Conservation (phyloP, 495 filamentous ascomycete species). For the Durotheca rogersii region DNA sequence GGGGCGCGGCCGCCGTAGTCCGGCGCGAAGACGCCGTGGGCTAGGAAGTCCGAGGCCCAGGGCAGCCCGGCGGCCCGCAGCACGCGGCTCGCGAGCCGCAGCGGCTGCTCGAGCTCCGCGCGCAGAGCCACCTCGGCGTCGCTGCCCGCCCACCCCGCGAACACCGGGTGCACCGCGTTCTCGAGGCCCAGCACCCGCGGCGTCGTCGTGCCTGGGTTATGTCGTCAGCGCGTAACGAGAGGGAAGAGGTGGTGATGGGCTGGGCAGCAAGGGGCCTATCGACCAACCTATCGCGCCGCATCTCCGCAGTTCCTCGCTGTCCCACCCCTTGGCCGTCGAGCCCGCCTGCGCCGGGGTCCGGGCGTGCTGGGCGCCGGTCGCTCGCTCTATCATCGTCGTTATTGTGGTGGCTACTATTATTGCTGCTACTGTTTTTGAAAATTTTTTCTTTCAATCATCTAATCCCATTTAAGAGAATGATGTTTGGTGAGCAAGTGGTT, state of each 20-base stretch:
- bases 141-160: conserved; percentile 37
- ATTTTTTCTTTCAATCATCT: neutral
- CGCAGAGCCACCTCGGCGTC: conserved; percentile 15
- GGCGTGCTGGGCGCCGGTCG: conserved; percentile 1
- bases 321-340: conserved; percentile 35
- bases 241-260: neutral
- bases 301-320: conserved; percentile 30
- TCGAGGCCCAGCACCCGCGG: conserved; percentile 18
- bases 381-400: conserved; percentile 16
- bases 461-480: neutral
- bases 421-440: no score
- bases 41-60: conserved; percentile 42
- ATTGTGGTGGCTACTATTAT: no score
- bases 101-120: conserved; percentile 34
- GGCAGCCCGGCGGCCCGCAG: conserved; percentile 35
- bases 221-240: neutral
- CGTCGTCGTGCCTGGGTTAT: conserved; percentile 9
- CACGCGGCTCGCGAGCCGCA: conserved; percentile 39
- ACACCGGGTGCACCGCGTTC: conserved; percentile 37
- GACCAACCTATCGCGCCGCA: conserved; percentile 38
- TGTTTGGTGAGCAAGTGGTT: no score
- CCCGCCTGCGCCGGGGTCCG: conserved; percentile 21
- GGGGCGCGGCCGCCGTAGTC: conserved; percentile 34
- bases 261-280: neutral
- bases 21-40: conserved; percentile 37